These are phyloP conservation scores for Yamadazyma taylorii DNA, from an alignment of 1,139 yeast species.

Conservation along the genomic window DNA sequence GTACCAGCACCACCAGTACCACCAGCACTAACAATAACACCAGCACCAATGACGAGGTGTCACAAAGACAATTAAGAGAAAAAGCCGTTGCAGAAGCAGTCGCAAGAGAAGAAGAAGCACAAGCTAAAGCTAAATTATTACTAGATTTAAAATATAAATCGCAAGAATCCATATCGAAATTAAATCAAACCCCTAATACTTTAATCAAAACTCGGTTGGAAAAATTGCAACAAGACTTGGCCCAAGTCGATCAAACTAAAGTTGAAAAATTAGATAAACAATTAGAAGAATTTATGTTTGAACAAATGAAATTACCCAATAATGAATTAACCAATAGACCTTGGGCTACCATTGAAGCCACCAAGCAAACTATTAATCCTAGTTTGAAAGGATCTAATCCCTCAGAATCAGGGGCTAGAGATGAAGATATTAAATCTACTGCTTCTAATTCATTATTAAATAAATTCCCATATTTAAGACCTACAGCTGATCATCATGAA, in stretches of 20 bases:
- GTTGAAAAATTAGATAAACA: conserved; percentile 45
- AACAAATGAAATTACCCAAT: conserved; percentile 36
- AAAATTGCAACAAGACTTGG: conserved; percentile 33
- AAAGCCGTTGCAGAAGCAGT: conserved; percentile 45
- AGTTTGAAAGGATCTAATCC: conserved; percentile 3
- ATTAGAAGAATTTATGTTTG: conserved; percentile 39
- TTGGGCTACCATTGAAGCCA: conserved; percentile 25
- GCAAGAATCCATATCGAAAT: conserved; percentile 27
- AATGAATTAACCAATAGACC: conserved; percentile 34
- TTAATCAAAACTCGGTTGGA: conserved; percentile 31
- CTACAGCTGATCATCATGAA: conserved; percentile 44
- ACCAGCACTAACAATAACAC: neutral
- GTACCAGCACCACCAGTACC: neutral
- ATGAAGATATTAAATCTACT: conserved; percentile 24
- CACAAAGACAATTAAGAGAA: conserved; percentile 39
- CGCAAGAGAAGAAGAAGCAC: conserved; percentile 45
- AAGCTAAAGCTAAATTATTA: conserved; percentile 35
- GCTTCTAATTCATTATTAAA: conserved; percentile 31
- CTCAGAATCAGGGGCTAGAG: neutral
- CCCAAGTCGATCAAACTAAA: conserved; percentile 29
- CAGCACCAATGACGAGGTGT: conserved; percentile 6
- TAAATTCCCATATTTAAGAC: conserved; percentile 41
- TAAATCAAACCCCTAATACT: conserved; percentile 37
- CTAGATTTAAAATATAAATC: conserved; percentile 36
- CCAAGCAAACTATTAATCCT: conserved; percentile 8